These are phyloP conservation scores for Saccharomyces jurei DNA, from an alignment of 805 yeast species.

Conservation along the genomic window DNA sequence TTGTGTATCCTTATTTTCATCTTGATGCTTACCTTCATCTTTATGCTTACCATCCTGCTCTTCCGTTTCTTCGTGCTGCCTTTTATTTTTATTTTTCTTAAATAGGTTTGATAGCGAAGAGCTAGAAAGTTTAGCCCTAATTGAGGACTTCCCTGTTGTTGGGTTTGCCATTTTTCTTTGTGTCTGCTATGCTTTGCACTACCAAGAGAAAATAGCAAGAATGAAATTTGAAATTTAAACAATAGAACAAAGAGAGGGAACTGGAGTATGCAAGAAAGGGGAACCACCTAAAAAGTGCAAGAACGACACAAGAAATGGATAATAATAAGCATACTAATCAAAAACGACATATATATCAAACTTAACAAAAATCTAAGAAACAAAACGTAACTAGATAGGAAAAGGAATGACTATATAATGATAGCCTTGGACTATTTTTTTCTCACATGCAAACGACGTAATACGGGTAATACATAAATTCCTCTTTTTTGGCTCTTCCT, in stretches of 20 bases:
- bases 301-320: background rate
- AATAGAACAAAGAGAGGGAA: background rate
- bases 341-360: background rate
- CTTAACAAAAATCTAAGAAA: background rate
- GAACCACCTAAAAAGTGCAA: background rate
- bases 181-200: background rate
- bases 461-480: background rate
- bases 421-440: background rate
- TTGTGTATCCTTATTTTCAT: slow-evolving; percentile 14
- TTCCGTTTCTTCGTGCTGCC: slow-evolving; percentile 19
- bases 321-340: background rate
- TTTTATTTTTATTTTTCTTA: slow-evolving; percentile 23
- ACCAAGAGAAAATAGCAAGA: background rate
- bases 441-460: background rate
- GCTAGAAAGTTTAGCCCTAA: slow-evolving; percentile 23
- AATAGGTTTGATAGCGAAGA: slow-evolving; percentile 30
- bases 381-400: background rate
- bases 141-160: slow-evolving; percentile 13
- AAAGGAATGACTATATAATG: background rate
- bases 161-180: background rate
- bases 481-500: background rate
- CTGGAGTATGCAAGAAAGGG: background rate
- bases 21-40: slow-evolving; percentile 3
- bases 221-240: background rate
- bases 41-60: slow-evolving; percentile 4